Evolutionary conservation across 2,329 filamentous ascomycete species (phyloP).

Genomic region (Ceratocystis variospora): DNA sequence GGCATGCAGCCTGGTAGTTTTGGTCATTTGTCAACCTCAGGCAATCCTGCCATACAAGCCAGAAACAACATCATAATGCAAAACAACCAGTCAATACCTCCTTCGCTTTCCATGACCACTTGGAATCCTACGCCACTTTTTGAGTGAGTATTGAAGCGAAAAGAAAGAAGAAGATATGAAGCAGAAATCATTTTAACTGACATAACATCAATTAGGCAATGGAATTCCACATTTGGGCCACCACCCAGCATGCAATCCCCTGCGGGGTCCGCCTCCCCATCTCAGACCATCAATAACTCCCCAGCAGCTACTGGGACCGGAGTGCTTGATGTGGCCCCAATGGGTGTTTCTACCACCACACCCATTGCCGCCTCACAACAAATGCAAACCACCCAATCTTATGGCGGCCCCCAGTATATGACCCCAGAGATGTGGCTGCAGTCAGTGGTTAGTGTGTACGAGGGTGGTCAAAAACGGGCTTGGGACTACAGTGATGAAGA

Average conservation of each 20-base stretch:
- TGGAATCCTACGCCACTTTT: conserved; percentile 87
- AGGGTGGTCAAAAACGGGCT: conserved; percentile 47
- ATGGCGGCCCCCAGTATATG: conserved; percentile 44
- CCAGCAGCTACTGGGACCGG: not conserved
- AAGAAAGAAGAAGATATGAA: not conserved
- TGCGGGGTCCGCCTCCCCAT: conserved; percentile 33
- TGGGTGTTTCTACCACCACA: conserved; percentile 12
- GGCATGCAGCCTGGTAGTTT: conserved; percentile 11
- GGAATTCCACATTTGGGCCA: conserved; percentile 78
- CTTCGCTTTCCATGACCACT: conserved; percentile 33
- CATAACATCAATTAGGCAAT: conserved; percentile 48
- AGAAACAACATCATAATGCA: conserved; percentile 18
- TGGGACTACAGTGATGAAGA: conserved; percentile 42
- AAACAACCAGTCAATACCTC: conserved; percentile 40
- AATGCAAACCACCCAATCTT: conserved; percentile 31
- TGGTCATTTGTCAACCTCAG: conserved; percentile 6
- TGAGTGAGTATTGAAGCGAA: conserved; percentile 49
- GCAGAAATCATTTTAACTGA: not conserved
- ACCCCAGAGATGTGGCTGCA: conserved; percentile 63
- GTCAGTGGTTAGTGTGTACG: conserved; percentile 55
- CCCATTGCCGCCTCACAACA: conserved; percentile 26
- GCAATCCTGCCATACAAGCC: conserved; percentile 22
- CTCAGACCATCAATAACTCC: conserved; percentile 22
- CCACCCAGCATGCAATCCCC: conserved; percentile 13
- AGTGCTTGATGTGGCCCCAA: conserved; percentile 9